Base-by-base conservation (phyloP, 2,329 filamentous ascomycete species). In the Hymenoscyphus linearis region DNA sequence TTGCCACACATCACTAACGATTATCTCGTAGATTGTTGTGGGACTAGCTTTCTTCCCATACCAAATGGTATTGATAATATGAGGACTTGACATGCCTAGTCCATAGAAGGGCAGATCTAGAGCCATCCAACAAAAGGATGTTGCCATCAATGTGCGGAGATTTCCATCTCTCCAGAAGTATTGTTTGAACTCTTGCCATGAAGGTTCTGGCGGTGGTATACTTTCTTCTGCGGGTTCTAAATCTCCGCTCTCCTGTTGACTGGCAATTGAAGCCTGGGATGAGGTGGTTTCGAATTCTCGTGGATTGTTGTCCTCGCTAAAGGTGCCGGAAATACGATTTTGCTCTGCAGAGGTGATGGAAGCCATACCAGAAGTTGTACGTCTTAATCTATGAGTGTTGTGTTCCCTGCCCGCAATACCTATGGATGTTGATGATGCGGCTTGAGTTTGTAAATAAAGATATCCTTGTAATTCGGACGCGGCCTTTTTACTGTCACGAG, bases 141-240 rank as follows among this genome's bases (percentile, higher is more conserved):
- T 93, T 18, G 89, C 89, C 37, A 91, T 77, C 0, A 91, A 82
- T 54, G 79, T 79, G 52, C 74, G 73, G 74, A 78, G 78, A 62
- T 81, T 80, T 18, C 75, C 76, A 37, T 81, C 76, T 26, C 73
- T 69, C 65, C 83, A 68, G 52, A 69, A 67, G 47, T 65, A 68
- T 26, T 66, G 50, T 47, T 66, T 67, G 44, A 67, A 67, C 34
- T 68, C 67, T 31, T 66, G 31, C 64, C 67, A 66, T 18, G 62
- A 65, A 14, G 66, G 66, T 9, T 55, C 40, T n/a, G 65, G 63
- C 12, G 67, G 62, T n/a, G 55, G 54, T 2, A 59, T 25, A 44
- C 36, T 57, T 31, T 62, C 59, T 35, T 47, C 55, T 9, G 52
- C 13, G 16, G 37, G 36, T 18, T 35, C 55, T n/a, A 27, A 6